Conservation (phyloP, 164 flowering plant genomes). For the Cinnamomum micranthum region DNA sequence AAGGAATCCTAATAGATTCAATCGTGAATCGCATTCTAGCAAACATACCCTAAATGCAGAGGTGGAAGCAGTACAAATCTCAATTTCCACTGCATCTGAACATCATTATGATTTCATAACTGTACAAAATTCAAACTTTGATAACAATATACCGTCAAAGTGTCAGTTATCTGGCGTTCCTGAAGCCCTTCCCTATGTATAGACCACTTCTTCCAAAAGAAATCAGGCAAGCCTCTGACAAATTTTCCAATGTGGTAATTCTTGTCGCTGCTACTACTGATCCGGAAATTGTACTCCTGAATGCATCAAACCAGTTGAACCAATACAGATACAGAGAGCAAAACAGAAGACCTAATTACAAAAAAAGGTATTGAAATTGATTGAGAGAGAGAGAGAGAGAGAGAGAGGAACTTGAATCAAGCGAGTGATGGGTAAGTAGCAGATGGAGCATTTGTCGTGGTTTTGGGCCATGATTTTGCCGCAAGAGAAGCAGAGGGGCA, state of each 20-base stretch:
- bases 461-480: slow-evolving; percentile 78
- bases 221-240: slow-evolving; percentile 66
- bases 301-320: background rate
- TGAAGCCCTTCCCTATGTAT: slow-evolving; percentile 81
- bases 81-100: too few relatives aligned
- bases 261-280: slow-evolving; percentile 61
- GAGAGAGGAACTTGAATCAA: slow-evolving; percentile 53
- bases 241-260: slow-evolving; percentile 79
- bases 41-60: too few relatives aligned
- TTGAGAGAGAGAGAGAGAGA: background rate
- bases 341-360: too few relatives aligned
- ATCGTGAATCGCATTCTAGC: too few relatives aligned
- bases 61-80: too few relatives aligned
- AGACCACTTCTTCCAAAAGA: slow-evolving; percentile 86
- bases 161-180: slow-evolving; percentile 60
- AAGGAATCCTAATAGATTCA: too few relatives aligned
- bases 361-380: background rate
- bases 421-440: slow-evolving; percentile 63
- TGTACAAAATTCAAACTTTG: too few relatives aligned
- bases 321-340: too few relatives aligned
- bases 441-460: slow-evolving; percentile 57
- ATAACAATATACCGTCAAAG: too few relatives aligned
- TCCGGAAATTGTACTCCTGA: slow-evolving; percentile 85
- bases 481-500: slow-evolving; percentile 83
- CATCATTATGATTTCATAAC: too few relatives aligned